These are phyloP conservation scores for Xylaria sp. DNA, from an alignment of 2,329 filamentous ascomycete species.

Conservation along the genomic window DNA sequence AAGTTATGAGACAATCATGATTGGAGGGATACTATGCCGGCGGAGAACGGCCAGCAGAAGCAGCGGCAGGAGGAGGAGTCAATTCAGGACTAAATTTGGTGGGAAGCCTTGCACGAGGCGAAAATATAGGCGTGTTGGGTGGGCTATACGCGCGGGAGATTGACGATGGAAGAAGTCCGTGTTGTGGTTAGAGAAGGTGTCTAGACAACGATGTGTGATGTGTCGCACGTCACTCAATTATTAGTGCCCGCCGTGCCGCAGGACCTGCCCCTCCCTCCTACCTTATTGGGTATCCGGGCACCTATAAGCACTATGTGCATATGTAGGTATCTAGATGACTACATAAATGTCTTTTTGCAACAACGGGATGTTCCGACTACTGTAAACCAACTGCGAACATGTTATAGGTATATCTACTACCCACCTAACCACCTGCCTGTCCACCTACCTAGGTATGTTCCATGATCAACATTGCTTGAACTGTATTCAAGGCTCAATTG, in stretches of 20 bases:
- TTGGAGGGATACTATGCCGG: conserved; percentile 16
- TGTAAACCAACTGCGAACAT: neutral
- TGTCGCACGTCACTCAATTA: conserved; percentile 18
- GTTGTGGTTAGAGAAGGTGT: conserved; percentile 6
- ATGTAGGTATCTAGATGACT: no score
- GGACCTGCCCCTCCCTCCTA: conserved; percentile 21
- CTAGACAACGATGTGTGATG: neutral
- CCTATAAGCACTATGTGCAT: no score
- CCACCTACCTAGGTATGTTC: neutral
- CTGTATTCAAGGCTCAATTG: neutral
- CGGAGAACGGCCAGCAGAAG: neutral
- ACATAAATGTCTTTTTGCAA: neutral
- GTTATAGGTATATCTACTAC: neutral
- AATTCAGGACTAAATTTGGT: neutral
- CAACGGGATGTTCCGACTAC: conserved; percentile 12
- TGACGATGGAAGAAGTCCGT: neutral
- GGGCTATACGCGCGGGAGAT: neutral
- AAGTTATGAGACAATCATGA: conserved; percentile 34
- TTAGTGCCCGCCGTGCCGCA: conserved; percentile 27
- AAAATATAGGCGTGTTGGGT: no score
- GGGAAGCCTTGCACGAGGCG: neutral
- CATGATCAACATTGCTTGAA: neutral
- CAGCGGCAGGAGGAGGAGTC: neutral
- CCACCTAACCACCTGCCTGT: neutral
- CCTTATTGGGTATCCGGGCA: neutral